Evolutionary conservation across 495 filamentous ascomycete species (phyloP).

Genomic region (Annulohypoxylon nitens): DNA sequence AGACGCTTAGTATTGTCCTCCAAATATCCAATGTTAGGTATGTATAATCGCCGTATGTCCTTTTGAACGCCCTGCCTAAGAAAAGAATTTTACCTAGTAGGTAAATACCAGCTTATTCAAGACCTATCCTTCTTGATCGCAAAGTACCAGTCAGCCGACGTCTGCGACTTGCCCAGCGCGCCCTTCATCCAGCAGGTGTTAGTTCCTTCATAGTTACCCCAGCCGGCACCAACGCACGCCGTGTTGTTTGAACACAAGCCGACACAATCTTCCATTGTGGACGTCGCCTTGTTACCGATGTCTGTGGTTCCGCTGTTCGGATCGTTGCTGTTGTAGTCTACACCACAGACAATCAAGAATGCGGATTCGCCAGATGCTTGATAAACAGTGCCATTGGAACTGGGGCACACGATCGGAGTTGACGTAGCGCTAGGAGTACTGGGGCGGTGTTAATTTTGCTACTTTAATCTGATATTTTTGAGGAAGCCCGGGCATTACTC

Average conservation of each 20-base stretch:
- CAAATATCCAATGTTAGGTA: not conserved
- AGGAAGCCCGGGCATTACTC: not conserved
- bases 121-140: constrained; percentile 26
- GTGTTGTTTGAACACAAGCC: constrained; percentile 46
- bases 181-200: constrained; percentile 66
- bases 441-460: not conserved
- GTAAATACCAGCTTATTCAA: not conserved
- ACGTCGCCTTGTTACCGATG: constrained; percentile 42
- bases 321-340: constrained; percentile 50
- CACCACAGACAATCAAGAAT: constrained; percentile 53
- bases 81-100: constrained; percentile 2
- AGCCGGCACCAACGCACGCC: constrained; percentile 53
- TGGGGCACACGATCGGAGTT: constrained; percentile 47
- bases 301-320: constrained; percentile 45
- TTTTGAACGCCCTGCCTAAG: constrained; percentile 30
- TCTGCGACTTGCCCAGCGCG: constrained; percentile 62
- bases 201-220: constrained; percentile 48
- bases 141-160: constrained; percentile 61
- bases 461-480: not conserved
- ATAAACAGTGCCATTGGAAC: constrained; percentile 52
- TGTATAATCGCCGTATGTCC: not conserved
- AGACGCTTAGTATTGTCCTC: constrained; percentile 4
- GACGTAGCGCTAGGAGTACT: constrained; percentile 13
- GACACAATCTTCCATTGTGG: constrained; percentile 50
- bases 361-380: constrained; percentile 20